These are phyloP conservation scores for Cyberlindnera petersonii DNA, from an alignment of 805 yeast species.

Conservation along the genomic window DNA sequence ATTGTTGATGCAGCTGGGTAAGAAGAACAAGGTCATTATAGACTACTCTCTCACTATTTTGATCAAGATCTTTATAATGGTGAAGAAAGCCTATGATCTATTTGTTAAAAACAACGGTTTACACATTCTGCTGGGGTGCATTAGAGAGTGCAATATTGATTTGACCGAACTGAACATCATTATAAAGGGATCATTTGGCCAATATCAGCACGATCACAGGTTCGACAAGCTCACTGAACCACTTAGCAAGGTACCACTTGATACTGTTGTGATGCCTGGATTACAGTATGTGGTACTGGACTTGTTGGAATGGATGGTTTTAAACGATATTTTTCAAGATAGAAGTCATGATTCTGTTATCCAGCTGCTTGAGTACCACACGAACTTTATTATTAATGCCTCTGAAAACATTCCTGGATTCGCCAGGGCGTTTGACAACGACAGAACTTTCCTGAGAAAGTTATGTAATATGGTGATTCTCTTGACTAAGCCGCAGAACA, in stretches of 20 bases:
- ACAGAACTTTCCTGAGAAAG: conserved; percentile 19
- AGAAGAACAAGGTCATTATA: conserved; percentile 29
- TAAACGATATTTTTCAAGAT: conserved; percentile 30
- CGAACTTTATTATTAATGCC: conserved; percentile 21
- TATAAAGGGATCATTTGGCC: conserved; percentile 45
- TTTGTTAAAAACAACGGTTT: conserved; percentile 53
- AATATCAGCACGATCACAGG: conserved; percentile 29
- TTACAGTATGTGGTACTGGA: conserved; percentile 35
- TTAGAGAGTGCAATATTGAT: conserved; percentile 43
- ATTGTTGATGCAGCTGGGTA: conserved; percentile 41
- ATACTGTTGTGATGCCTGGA: conserved; percentile 39
- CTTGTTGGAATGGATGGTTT: conserved; percentile 34
- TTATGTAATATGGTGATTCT: conserved; percentile 30
- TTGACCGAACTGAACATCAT: conserved; percentile 30
- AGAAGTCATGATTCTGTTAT: conserved; percentile 36
- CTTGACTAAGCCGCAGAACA: conserved; percentile 31
- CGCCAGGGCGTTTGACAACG: conserved; percentile 32
- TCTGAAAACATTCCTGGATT: conserved; percentile 29
- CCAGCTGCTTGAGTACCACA: conserved; percentile 25
- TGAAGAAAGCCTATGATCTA: conserved; percentile 41
- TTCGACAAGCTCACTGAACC: conserved; percentile 17
- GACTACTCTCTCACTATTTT: conserved; percentile 40
- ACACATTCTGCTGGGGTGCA: conserved; percentile 40
- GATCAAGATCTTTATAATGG: conserved; percentile 45
- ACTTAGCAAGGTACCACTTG: conserved; percentile 5